Base-by-base conservation (phyloP, 805 yeast genomes). In the Spathaspora gorwiae region DNA sequence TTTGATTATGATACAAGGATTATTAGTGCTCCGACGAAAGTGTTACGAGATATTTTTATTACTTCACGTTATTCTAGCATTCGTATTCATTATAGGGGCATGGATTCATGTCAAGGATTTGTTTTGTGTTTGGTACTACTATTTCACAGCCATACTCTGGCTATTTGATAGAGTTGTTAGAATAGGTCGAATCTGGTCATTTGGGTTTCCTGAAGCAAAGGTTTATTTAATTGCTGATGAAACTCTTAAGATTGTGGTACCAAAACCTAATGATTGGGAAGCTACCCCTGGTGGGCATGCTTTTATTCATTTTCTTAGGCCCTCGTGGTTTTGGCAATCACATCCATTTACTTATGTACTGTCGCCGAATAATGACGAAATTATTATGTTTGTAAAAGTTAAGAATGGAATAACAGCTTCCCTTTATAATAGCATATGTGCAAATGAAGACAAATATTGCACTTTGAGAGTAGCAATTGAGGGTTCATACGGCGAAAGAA, bases 101-200 rank as follows among this genome's bases (percentile, higher is more conserved):
- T 75, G 75, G 65, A 39, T 65, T 7, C 84, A 79, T 49, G 71
- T 81, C 59, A 69, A 74, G 53, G 54, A 65, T 65, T 52, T 65
- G 27, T 59, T 55, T 27, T 65, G 63, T 41, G 47, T 57, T 31
- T 60, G 67, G 61, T 76, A 65, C n/a, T 56, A 61, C 47, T 80
- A 77, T 46, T 75, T 80, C 5, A 57, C 82, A 7, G 72, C 79
- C 47, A 83, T 79, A 0, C 69, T 88, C 7, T 89, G 96, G 96
- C 73, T 68, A 1, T 71, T 80, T 51, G 95, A 89, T 57, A 68
- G 90, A 45, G 48, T 79, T 0, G 55, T 77, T 11, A 73, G 96
- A 50, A 47, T 82, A 9, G 64, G 73, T 1, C 73, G 88, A 44
- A 61, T 87, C 1, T 43, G 75, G 11, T 56, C 66, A 30, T 83